phyloP scores from a whole-genome alignment of 192 early-diverging fungal genomes.

The Backusella luteola region DNA sequence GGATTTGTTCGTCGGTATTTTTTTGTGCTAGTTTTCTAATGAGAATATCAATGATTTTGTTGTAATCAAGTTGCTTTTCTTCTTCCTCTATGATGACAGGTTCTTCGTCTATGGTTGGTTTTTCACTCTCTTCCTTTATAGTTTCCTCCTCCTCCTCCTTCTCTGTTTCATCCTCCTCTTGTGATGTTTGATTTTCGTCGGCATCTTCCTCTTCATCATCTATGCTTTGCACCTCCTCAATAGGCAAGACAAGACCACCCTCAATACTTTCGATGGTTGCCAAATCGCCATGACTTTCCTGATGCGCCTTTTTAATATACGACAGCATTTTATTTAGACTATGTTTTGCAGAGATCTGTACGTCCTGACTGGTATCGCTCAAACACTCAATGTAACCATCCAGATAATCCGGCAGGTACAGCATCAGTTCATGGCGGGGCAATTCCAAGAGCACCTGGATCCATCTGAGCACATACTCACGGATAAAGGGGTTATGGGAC shows the following conservation, averaged over 20 bases:
- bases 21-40: conserved; percentile 71
- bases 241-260: conserved; percentile 82
- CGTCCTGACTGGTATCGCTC: conserved; percentile 86
- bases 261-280: conserved; percentile 34
- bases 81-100: not conserved
- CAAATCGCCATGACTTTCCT: not conserved
- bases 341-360: conserved; percentile 63
- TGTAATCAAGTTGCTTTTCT: not conserved
- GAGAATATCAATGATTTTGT: conserved; percentile 78
- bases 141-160: not conserved
- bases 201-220: not conserved
- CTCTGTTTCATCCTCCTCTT: not conserved
- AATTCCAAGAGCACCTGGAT: conserved; percentile 87
- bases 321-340: conserved; percentile 3
- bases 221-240: conserved; percentile 62
- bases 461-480: conserved; percentile 94
- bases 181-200: not conserved
- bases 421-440: conserved; percentile 90
- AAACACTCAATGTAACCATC: conserved; percentile 90
- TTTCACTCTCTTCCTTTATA: not conserved
- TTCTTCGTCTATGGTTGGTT: no score
- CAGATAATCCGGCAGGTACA: conserved; percentile 89
- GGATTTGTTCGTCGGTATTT: conserved; percentile 76
- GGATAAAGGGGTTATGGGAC: conserved; percentile 83
- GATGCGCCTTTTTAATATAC: conserved; percentile 3